A percentile compares a stretch with the other conserved stretches of the same genome.
These are phyloP conservation scores for Ricinus communis DNA, from an alignment of 345 rosid genomes.

Conservation along the genomic window DNA sequence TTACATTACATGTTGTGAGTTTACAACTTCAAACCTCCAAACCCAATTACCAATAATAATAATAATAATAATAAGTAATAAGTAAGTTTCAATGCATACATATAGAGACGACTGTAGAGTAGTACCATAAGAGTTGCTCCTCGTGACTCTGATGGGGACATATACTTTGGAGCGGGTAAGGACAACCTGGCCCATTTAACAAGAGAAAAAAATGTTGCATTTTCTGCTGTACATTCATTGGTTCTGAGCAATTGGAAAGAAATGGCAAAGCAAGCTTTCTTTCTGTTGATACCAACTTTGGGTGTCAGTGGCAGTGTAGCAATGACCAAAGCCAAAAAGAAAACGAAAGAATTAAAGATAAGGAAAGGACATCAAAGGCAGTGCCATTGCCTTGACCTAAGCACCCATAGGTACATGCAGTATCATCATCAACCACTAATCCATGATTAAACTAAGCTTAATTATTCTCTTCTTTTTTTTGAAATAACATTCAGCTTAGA, in stretches of 20 bases:
- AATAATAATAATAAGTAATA: too few species aligned
- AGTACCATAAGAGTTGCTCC: not conserved
- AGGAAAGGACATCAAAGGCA: not conserved
- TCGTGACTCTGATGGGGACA: constrained; percentile 11
- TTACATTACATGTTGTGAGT: too few species aligned
- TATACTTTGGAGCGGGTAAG: constrained; percentile 3
- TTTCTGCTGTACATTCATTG: not conserved
- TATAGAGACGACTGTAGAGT: not conserved
- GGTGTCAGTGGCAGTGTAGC: constrained; percentile 26
- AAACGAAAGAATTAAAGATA: not conserved
- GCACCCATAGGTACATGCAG: not conserved
- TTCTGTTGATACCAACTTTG: constrained; percentile 4
- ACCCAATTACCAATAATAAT: not conserved
- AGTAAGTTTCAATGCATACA: too few species aligned
- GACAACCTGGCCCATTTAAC: not conserved
- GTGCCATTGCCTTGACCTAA: not conserved
- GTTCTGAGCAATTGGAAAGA: not conserved
- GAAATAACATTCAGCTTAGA: not conserved
- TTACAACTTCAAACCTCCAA: not conserved
- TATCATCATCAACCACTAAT: not conserved
- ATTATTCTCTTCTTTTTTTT: too few species aligned
- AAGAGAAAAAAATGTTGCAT: constrained; percentile 23
- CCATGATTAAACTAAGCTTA: too few species aligned
- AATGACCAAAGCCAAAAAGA: constrained; percentile 19
- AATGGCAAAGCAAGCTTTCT: constrained; percentile 15